A percentile compares a stretch with the other conserved stretches of the same genome.
phyloP scores from a whole-genome alignment of 2,329 filamentous ascomycete species.

The Paecilomyces formosus region DNA sequence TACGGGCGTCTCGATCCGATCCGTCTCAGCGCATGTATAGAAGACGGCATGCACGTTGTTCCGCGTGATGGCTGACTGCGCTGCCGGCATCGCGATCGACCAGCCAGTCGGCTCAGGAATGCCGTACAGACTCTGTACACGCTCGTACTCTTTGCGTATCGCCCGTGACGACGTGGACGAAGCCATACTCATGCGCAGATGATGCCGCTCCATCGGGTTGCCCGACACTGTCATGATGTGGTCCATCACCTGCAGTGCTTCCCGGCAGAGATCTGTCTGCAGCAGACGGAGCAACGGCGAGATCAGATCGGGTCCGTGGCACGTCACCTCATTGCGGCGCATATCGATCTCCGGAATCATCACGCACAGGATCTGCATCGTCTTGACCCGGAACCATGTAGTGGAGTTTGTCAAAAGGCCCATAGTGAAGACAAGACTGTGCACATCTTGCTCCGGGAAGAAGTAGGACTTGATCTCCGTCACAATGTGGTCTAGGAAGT shows the following conservation, averaged over 20 bases:
- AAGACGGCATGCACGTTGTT: slow-evolving; percentile 94
- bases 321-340: slow-evolving; percentile 80
- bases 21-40: slow-evolving; percentile 75
- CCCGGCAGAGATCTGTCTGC: slow-evolving; percentile 88
- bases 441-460: slow-evolving; percentile 75
- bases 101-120: slow-evolving; percentile 94
- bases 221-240: slow-evolving; percentile 92
- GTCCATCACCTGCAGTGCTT: slow-evolving; percentile 85
- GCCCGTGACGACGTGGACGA: slow-evolving; percentile 69
- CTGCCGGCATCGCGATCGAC: slow-evolving; percentile 89
- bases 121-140: slow-evolving; percentile 88
- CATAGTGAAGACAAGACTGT: slow-evolving; percentile 81
- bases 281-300: slow-evolving; percentile 82
- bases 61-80: slow-evolving; percentile 77
- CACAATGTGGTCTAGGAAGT: slow-evolving; percentile 70
- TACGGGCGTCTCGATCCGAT: slow-evolving; percentile 51
- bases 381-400: slow-evolving; percentile 85
- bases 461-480: slow-evolving; percentile 68
- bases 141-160: slow-evolving; percentile 88
- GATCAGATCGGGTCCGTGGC: slow-evolving; percentile 88
- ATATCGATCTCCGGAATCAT: slow-evolving; percentile 89
- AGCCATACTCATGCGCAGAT: slow-evolving; percentile 97
- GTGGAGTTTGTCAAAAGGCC: slow-evolving; percentile 83
- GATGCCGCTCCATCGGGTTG: slow-evolving; percentile 86
- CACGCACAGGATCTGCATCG: slow-evolving; percentile 80